These are phyloP conservation scores for Rhodotorula sp. DNA, from an alignment of 1,284 basidiomycete species.

Conservation along the genomic window DNA sequence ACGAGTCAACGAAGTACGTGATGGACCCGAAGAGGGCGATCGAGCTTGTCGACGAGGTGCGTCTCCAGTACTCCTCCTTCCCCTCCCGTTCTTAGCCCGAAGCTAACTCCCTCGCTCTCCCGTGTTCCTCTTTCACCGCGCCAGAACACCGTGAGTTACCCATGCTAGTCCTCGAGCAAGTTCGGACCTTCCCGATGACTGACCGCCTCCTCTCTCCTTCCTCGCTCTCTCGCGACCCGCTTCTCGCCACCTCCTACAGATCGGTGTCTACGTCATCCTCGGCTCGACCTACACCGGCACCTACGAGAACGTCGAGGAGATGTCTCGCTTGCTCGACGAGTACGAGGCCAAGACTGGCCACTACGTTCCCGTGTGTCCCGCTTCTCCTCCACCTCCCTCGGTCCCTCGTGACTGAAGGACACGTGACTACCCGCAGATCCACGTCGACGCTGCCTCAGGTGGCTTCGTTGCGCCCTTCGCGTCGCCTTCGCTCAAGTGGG, in stretches of 20 bases:
- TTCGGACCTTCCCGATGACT: no score
- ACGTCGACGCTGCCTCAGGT: constrained; percentile 72
- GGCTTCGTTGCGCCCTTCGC: constrained; percentile 16
- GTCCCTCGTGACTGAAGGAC: not conserved
- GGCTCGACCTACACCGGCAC: constrained; percentile 85
- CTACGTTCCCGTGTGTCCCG: constrained; percentile 43
- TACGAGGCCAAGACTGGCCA: constrained; percentile 76
- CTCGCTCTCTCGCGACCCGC: not conserved
- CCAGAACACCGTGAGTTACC: constrained; percentile 2
- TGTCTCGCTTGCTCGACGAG: constrained; percentile 78
- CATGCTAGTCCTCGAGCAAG: no score
- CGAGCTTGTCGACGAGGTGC: constrained; percentile 75
- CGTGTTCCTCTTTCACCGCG: no score
- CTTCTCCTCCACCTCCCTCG: not conserved
- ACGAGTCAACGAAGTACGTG: constrained; percentile 69
- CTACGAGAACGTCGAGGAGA: constrained; percentile 86
- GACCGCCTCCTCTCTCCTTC: not conserved
- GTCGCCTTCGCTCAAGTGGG: constrained; percentile 74
- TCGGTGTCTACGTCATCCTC: constrained; percentile 66
- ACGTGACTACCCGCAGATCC: constrained; percentile 56
- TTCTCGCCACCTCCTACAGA: not conserved
- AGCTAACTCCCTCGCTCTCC: not conserved
- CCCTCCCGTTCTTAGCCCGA: constrained; percentile 17
- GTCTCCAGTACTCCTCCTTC: not conserved
- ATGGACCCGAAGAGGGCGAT: constrained; percentile 80